Evolutionary conservation across 2,329 filamentous ascomycete species (phyloP), one percentile per base, ranked within the genome.

Genomic region (Cladosporium colombiae): DNA sequence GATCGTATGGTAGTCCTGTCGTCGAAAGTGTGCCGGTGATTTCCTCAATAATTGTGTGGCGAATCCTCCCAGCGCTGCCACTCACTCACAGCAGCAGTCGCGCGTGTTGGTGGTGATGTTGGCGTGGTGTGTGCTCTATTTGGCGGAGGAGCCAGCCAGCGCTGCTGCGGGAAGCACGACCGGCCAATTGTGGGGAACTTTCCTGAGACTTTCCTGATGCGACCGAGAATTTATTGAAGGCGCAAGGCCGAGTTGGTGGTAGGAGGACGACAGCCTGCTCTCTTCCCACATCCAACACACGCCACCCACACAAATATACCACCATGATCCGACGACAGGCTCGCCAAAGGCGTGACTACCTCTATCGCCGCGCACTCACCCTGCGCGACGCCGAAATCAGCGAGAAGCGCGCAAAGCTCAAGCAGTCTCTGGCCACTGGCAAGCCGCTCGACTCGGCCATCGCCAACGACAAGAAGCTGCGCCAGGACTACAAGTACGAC

Each of bases 401-500:
- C 65, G 92, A 96, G 77, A 97, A 97, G 78, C 85, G 94, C 73
- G 90, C 93, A 46, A 91, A 96, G 77, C 82, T 99, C 64, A 91
- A 93, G 77, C 88, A 89, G 37, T 93, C 93, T 11, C 84, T 98
- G 60, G 94, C 95, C 25, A 92, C 91, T 11, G 95, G 95, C 70
- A 96, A 95, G 76, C 91, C 92, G 10, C 81, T 97, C 57, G 91
- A 94, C 71, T 87, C 91, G 27, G 83, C 86, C 40, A 91, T 98
- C 70, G 92, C 93, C 64, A 91, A 96, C 74, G 94, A 99, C 80
- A 92, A 92, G 78, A 77, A 85, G 33, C 81, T 99, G 64, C 87
- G 93, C 52, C 89, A 91, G 75, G 92, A 98, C 77, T 97, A 91
- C 81, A 93, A 93, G 75, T 99, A 94, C 77, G 95, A 99, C 76